These are phyloP conservation scores for Phytophthora brassicae DNA, from an alignment of 352 stramenopile genomes.

Conservation along the genomic window DNA sequence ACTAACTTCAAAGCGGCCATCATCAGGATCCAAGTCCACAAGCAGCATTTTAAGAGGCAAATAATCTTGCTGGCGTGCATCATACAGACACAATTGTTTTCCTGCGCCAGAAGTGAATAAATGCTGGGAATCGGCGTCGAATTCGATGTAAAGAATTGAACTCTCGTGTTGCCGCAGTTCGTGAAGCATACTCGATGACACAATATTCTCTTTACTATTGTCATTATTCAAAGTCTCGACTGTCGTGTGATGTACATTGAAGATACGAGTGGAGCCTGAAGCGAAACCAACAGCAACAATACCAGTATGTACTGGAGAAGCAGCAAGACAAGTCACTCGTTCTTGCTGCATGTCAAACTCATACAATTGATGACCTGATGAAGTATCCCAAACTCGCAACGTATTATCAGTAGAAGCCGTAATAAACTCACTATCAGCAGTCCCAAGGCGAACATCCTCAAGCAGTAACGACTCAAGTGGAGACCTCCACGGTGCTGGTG, in stretches of 20 bases:
- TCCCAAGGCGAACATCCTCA: conserved; percentile 6
- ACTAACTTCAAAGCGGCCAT: conserved; percentile 41
- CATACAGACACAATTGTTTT: conserved; percentile 73
- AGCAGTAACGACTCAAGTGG: conserved; percentile 25
- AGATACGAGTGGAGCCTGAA: conserved; percentile 83
- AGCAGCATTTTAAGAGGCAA: conserved; percentile 72
- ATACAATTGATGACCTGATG: conserved; percentile 66
- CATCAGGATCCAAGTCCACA: conserved; percentile 35
- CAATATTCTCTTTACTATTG: conserved; percentile 2
- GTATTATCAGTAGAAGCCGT: conserved; percentile 77
- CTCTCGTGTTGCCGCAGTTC: conserved; percentile 88
- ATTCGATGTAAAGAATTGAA: conserved; percentile 56
- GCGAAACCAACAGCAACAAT: conserved; percentile 78
- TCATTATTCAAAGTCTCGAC: not conserved
- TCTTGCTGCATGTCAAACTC: conserved; percentile 85
- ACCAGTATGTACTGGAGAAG: conserved; percentile 36
- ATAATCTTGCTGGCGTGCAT: conserved; percentile 47
- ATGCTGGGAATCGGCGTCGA: conserved; percentile 40
- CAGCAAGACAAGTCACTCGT: conserved; percentile 55
- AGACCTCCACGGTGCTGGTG: conserved; percentile 26
- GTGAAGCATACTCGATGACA: conserved; percentile 41
- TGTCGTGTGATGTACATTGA: conserved; percentile 52
- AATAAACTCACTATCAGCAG: conserved; percentile 42
- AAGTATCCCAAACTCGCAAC: conserved; percentile 81
- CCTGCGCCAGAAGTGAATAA: conserved; percentile 56